phyloP scores from a whole-genome alignment of 441 rosid species.

The Cnidoscolus chayamansa region DNA sequence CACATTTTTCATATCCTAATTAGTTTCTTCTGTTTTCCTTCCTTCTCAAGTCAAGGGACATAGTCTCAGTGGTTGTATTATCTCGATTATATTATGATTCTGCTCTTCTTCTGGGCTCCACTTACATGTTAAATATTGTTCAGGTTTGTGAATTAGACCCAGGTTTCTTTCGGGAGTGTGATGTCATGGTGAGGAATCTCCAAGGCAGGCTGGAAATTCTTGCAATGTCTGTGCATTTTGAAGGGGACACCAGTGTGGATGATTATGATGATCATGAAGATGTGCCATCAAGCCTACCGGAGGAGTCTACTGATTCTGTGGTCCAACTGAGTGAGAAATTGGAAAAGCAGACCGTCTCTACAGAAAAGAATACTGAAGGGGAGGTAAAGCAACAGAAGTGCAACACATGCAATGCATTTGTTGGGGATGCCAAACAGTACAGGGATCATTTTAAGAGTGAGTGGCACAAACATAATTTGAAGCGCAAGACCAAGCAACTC shows the following conservation, averaged over 20 bases:
- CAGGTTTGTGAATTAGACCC: slow-evolving; percentile 92
- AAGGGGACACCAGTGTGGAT: slow-evolving; percentile 82
- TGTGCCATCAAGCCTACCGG: slow-evolving; percentile 30
- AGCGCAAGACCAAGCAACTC: slow-evolving; percentile 74
- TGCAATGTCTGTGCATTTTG: slow-evolving; percentile 80
- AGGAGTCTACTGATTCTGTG: slow-evolving; percentile 36
- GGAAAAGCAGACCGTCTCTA: slow-evolving; percentile 51
- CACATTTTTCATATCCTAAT: not conserved
- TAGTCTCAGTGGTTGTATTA: not conserved
- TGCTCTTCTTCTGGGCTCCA: not conserved
- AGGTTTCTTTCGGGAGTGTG: slow-evolving; percentile 73
- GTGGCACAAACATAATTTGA: slow-evolving; percentile 93
- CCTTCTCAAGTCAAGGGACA: not conserved
- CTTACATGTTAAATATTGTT: slow-evolving; percentile 21
- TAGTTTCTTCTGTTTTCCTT: not conserved
- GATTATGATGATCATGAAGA: slow-evolving; percentile 79
- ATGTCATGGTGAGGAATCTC: slow-evolving; percentile 66
- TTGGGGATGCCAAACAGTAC: slow-evolving; percentile 72
- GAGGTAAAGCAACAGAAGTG: slow-evolving; percentile 70
- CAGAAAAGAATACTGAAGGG: slow-evolving; percentile 35
- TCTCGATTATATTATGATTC: not conserved
- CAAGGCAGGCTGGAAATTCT: slow-evolving; percentile 91
- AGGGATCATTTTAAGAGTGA: slow-evolving; percentile 91
- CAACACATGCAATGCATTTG: slow-evolving; percentile 70
- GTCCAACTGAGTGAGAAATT: slow-evolving; percentile 56